These are phyloP conservation scores for Boletellus emodensis DNA, from an alignment of 768 basidiomycete genomes.

Conservation along the genomic window DNA sequence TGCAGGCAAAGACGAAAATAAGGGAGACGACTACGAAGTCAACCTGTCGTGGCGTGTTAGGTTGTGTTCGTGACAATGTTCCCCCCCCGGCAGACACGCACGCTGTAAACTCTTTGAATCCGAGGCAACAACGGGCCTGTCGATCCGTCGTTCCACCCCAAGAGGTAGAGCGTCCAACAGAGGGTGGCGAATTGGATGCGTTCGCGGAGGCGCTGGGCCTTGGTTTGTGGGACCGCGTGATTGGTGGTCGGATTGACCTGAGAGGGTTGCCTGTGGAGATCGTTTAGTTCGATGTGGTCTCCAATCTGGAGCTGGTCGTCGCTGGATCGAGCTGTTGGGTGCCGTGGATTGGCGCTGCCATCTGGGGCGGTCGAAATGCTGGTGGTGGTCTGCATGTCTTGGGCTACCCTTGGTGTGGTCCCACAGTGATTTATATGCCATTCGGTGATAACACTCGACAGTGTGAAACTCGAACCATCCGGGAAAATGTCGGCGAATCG, in stretches of 20 bases:
- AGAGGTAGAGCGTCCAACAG: constrained; percentile 34
- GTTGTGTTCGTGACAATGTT: too few species aligned
- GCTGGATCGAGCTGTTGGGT: not conserved
- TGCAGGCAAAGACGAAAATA: constrained; percentile 40
- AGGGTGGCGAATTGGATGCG: constrained; percentile 33
- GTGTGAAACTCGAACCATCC: too few species aligned
- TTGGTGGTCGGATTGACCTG: not conserved
- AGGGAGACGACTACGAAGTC: constrained; percentile 39
- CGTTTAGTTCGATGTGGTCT: constrained; percentile 5
- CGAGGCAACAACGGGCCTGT: constrained; percentile 38
- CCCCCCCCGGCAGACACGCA: constrained; percentile 12
- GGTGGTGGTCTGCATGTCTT: constrained; percentile 13
- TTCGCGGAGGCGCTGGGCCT: constrained; percentile 18
- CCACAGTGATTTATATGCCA: not conserved
- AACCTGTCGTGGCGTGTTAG: constrained; percentile 22
- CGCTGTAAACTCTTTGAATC: constrained; percentile 36
- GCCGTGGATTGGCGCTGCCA: constrained; percentile 5
- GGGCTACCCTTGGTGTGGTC: not conserved
- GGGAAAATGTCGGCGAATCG: not conserved
- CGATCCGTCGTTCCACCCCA: constrained; percentile 39
- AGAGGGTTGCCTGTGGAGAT: not conserved
- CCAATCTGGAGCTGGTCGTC: not conserved
- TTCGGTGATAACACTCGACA: not conserved
- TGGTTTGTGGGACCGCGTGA: constrained; percentile 8
- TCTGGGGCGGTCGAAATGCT: constrained; percentile 1